Base-by-base conservation (phyloP, 257 asterid genomes). In the Fraxinus excelsior region DNA sequence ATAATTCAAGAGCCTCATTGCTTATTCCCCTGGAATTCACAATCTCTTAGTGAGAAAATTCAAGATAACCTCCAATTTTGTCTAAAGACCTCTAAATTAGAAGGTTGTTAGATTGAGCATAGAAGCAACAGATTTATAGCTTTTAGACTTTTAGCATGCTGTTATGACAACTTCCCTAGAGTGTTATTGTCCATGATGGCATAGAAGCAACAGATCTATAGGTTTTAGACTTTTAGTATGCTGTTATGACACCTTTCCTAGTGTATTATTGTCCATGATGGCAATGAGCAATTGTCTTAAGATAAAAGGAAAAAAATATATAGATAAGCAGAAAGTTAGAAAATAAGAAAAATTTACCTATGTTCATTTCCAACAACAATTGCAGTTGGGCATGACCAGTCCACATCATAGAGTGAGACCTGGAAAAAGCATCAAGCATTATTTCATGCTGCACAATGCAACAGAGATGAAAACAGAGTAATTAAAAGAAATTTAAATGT, bases 301-400 rank as follows among this genome's bases (percentile, higher is more conserved):
- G 7, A 40, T 25, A 21, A 9, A 71, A 71, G 1, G 29, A 44
- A 13, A 42, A 44, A 37, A 62, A 56, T 31, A 65, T 0, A 46
- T 19, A 75, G n/a, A 18, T 14, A 70, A 26, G 81, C 72, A 72
- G 67, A 44, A 76, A 75, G 65, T 40, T 67, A 35, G 65, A 70
- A 51, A 77, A 34, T 37, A 72, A 32, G 42, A 56, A 38, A 46
- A 8, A 71, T 80, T 19, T 86, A 90, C 99, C 85, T 87, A 51
- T 72, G 87, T 86, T 95, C 99, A 80, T 95, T 95, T 72, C 99
- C 98, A 65, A 95, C 97, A 74, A 95, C 93, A 71, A 95, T 89
- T 71, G 99, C 99, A 44, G 96, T 95, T 14, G 97, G 99, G 82
- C 83, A 84, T 14, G 98, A 87, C 99, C 98, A 95, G 91, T 95